A percentile compares a stretch with the other conserved stretches of the same genome.
phyloP scores from a whole-genome alignment of 2,329 filamentous ascomycete genomes.

The Scortechinia acanthostroma region DNA sequence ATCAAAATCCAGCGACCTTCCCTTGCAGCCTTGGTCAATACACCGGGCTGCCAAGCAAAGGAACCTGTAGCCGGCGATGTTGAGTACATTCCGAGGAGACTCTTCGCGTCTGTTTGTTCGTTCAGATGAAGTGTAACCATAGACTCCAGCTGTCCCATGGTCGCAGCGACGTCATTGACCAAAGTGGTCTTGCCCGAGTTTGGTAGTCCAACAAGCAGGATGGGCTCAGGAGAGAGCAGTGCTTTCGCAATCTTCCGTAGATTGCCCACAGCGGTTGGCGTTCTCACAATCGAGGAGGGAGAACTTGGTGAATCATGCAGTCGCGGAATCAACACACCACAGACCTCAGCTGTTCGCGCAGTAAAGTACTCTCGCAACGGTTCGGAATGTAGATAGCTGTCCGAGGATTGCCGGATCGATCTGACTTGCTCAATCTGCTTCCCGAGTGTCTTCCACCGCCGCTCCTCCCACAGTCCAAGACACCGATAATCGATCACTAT shows the following conservation, averaged over 20 bases:
- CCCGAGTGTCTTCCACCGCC: conserved; percentile 36
- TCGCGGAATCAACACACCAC: conserved; percentile 46
- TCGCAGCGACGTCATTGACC: conserved; percentile 73
- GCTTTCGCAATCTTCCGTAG: conserved; percentile 61
- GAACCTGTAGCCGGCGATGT: conserved; percentile 80
- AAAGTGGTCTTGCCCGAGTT: conserved; percentile 88
- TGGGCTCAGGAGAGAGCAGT: conserved; percentile 61
- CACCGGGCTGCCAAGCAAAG: conserved; percentile 86
- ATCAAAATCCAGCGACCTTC: conserved; percentile 96
- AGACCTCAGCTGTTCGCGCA: conserved; percentile 46
- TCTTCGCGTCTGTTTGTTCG: conserved; percentile 95
- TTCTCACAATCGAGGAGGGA: conserved; percentile 52
- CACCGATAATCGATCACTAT: conserved; percentile 73
- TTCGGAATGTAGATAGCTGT: conserved; percentile 27
- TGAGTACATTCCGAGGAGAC: conserved; percentile 88
- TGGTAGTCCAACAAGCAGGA: conserved; percentile 75
- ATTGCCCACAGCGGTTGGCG: conserved; percentile 67
- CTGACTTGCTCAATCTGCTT: conserved; percentile 18
- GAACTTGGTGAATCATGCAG: conserved; percentile 38
- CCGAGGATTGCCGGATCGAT: conserved; percentile 3
- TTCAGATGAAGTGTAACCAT: conserved; percentile 96
- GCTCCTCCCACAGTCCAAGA: conserved; percentile 48
- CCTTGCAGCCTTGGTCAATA: conserved; percentile 84
- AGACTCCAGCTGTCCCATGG: conserved; percentile 69
- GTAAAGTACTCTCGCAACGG: conserved; percentile 58